Evolutionary conservation across 441 rosid species (phyloP).

Genomic region (Pelargonium australe): DNA sequence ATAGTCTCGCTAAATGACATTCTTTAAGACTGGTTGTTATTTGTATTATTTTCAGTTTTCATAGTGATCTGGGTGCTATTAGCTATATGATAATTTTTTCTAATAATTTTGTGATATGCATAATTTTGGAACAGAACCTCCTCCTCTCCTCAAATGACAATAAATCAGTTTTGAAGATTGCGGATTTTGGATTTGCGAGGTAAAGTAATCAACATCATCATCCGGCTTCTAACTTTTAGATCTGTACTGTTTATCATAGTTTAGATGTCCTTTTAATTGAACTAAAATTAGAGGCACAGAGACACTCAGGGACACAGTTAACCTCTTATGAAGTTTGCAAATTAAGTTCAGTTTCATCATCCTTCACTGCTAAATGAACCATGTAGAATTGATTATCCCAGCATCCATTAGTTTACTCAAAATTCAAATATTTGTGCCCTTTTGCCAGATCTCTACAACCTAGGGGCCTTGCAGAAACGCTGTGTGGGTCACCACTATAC

Average conservation of each 20-base stretch:
- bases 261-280: not conserved
- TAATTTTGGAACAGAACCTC: constrained; percentile 68
- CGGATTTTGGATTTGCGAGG: constrained; percentile 99
- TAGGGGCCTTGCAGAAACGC: constrained; percentile 91
- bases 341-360: not conserved
- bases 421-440: constrained; percentile 13
- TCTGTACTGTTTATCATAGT: not conserved
- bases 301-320: not conserved
- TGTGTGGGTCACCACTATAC: constrained; percentile 97
- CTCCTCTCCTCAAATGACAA: constrained; percentile 65
- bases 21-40: too few species aligned
- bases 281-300: not conserved
- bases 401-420: not conserved
- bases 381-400: not conserved
- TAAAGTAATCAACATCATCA: constrained; percentile 22
- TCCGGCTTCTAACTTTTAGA: not conserved
- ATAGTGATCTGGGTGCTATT: constrained; percentile 5
- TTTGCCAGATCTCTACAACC: constrained; percentile 80
- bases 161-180: constrained; percentile 72
- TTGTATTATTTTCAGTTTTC: not conserved
- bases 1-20: too few species aligned
- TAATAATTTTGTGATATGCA: constrained; percentile 25
- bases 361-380: not conserved
- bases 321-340: not conserved
- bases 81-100: constrained; percentile 8